Evolutionary conservation across 768 basidiomycete species (phyloP).

Genomic region (Boletus reticulatus): DNA sequence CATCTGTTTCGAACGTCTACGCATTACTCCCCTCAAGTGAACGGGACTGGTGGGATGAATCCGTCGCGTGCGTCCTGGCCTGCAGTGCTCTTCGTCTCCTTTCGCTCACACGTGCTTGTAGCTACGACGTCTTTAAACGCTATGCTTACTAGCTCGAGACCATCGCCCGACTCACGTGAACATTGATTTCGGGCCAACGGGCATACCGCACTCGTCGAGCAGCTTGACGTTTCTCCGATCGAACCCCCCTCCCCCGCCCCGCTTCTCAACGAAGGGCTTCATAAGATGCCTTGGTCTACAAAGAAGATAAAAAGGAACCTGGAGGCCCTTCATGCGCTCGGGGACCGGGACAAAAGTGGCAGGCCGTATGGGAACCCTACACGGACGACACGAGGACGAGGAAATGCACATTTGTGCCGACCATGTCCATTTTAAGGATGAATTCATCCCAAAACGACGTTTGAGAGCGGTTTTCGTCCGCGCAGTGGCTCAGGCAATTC

Average conservation of each 20-base stretch:
- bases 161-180: conserved; percentile 41
- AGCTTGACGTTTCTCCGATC: too few species aligned
- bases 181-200: conserved; percentile 63
- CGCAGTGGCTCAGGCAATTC: too few species aligned
- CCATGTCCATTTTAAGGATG: too few species aligned
- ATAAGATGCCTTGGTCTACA: conserved; percentile 56
- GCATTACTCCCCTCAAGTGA: too few species aligned
- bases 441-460: too few species aligned
- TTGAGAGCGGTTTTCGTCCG: too few species aligned
- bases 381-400: not conserved
- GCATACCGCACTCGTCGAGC: conserved; percentile 50
- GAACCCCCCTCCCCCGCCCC: too few species aligned
- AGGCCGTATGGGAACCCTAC: conserved; percentile 50
- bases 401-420: too few species aligned
- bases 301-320: conserved; percentile 65
- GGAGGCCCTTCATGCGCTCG: conserved; percentile 53
- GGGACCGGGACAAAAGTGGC: conserved; percentile 57
- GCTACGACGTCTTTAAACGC: conserved; percentile 85
- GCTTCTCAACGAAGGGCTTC: conserved; percentile 13
- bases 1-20: too few species aligned
- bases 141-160: conserved; percentile 82
- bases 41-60: too few species aligned
- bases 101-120: conserved; percentile 23
- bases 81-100: not conserved
- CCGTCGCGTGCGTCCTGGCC: conserved; percentile 53